Evolutionary conservation across 106 monocot genomes (phyloP).

Genomic region (Alisma plantagoaquatica): DNA sequence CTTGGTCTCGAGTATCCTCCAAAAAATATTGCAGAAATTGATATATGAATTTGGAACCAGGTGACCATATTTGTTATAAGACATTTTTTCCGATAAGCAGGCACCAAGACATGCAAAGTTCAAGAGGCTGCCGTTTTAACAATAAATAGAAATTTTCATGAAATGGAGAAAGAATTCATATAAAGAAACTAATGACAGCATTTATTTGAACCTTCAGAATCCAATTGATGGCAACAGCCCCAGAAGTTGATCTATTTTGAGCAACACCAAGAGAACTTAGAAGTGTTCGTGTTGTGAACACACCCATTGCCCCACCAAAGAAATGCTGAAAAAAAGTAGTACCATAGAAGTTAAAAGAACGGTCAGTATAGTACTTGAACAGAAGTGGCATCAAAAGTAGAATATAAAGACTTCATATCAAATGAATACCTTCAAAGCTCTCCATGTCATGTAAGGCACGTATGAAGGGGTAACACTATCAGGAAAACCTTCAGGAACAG

Average conservation of each 20-base stretch:
- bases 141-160: too few species aligned
- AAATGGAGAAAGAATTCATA: too few species aligned
- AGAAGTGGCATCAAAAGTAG: not conserved
- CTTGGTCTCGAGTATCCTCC: too few species aligned
- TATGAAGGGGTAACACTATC: slow-evolving; percentile 97
- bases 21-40: too few species aligned
- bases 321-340: slow-evolving; percentile 52
- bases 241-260: slow-evolving; percentile 53
- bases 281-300: slow-evolving; percentile 82
- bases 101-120: too few species aligned
- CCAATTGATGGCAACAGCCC: slow-evolving; percentile 99
- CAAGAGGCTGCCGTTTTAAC: too few species aligned
- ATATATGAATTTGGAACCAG: too few species aligned
- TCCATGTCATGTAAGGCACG: slow-evolving; percentile 99
- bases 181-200: too few species aligned
- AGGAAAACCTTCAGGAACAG: slow-evolving; percentile 97
- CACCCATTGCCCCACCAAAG: slow-evolving; percentile 99
- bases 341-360: not conserved
- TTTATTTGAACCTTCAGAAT: slow-evolving; percentile 74
- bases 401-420: too few species aligned
- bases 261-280: slow-evolving; percentile 91
- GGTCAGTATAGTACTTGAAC: not conserved
- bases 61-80: too few species aligned
- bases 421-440: slow-evolving; percentile 96
- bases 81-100: too few species aligned